Evolutionary conservation across 2,329 filamentous ascomycete genomes (phyloP), one percentile per base, ranked within the genome.

Genomic region (Clonostachys rhizophaga): DNA sequence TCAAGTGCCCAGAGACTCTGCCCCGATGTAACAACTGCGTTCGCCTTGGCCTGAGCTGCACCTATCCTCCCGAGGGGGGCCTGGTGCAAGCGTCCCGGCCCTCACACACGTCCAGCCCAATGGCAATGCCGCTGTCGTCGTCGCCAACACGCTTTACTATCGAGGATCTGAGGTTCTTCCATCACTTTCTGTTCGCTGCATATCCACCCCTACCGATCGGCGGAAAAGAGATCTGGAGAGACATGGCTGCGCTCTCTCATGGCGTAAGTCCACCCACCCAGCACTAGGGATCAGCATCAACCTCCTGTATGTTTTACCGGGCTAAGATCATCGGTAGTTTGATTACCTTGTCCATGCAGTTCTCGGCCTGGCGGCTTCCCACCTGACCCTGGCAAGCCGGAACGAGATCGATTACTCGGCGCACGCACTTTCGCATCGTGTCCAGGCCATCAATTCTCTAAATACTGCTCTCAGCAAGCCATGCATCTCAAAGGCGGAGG

Each of bases 101-200:
- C 14, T 30, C 24, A 10, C 24, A 30, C 24, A 30, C 24, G 24
- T 30, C 24, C 24, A 30, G 24, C 24, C 24, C 24, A 30, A 30
- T 30, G 24, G 9, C 24, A 30, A 30, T 10, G 24, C 11, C 35
- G 10, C 9, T 33, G 11, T 30, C 36, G 13, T 34, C 36, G 37
- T 52, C 56, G 3, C 54, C 57, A 2, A 44, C 46, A 4, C 54
- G 55, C 20, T 76, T 74, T 50, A 64, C 62, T 34, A 54, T 65
- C 14, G 59, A 71, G 34, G 74, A 79, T 47, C 65, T 79, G 57
- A 65, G 71, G 17, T 75, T 76, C 57, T 78, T 78, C 52, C 72
- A 76, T 45, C 75, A 79, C 52, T 79, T 78, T 52, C 52, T 79
- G 9, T 59, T 72, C 6, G 59, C 67, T 8, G 74, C 74, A 3